Evolutionary conservation across 257 asterid species (phyloP).

Genomic region (Marsdenia floribunda): DNA sequence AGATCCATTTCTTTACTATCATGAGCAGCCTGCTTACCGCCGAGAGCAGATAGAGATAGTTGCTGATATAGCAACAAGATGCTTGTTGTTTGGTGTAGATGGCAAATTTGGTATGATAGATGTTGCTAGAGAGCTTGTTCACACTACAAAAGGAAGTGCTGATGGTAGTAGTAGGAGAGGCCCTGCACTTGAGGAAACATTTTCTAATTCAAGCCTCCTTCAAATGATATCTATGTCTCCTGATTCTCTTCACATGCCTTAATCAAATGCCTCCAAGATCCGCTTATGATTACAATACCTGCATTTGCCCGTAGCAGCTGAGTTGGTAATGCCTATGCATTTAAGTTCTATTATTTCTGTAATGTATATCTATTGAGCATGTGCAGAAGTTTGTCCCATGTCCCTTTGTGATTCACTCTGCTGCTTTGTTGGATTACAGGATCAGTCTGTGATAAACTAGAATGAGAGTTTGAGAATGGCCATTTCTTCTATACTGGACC

Average conservation of each 20-base stretch:
- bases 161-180: conserved; percentile 41
- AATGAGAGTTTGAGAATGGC: background rate
- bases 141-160: conserved; percentile 30
- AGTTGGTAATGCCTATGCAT: background rate
- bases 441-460: conserved; percentile 2
- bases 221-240: conserved; percentile 85
- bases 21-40: conserved; percentile 45
- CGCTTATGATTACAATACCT: background rate
- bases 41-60: conserved; percentile 52
- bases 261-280: background rate
- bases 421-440: background rate
- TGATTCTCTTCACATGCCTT: conserved; percentile 54
- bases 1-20: conserved; percentile 60
- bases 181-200: conserved; percentile 57
- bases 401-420: background rate
- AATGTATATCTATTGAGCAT: background rate
- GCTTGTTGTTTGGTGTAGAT: conserved; percentile 52
- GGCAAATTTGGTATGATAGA: conserved; percentile 54
- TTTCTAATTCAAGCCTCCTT: conserved; percentile 72
- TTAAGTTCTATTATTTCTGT: conserved; percentile 4
- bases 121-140: conserved; percentile 54
- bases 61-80: conserved; percentile 64
- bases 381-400: background rate
- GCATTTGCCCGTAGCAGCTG: background rate
- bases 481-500: background rate